Base-by-base conservation (phyloP, 106 monocot species). In the Gastrodia elata region DNA sequence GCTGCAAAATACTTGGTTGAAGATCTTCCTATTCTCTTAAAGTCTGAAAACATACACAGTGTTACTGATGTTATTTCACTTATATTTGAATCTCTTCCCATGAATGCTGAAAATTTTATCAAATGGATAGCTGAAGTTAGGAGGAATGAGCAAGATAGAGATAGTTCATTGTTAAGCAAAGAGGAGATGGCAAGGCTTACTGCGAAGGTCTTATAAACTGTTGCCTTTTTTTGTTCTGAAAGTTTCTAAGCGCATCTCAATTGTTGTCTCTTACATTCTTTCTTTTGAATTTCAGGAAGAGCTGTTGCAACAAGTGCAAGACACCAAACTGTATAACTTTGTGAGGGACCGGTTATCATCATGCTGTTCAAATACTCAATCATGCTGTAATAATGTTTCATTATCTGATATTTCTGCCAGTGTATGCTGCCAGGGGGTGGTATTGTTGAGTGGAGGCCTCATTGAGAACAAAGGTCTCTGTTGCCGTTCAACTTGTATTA, bases 111-210 rank as follows among this genome's bases (percentile, higher is more conserved):
- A 52, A 84, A 93, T 79, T 98, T 98, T 61, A 81, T 98, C 74
- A 91, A 91, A 75, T 98, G 93, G 93, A 75, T 98, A 72, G 90
- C 83, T 14, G 98, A 98, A 87, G 88, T 93, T 39, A 82, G 85
- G 79, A 81, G 81, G 57, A 71, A 56, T 75, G 91, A 93, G 74
- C 89, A 92, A 74, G 82, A 77, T 68, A 82, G 39, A 74, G 80
- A 75, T 65, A 79, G 35, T 22, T 75, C 79, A 39, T 77, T 35
- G 41, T 78, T 93, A 69, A 93, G 83, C 80, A 76, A 79, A 46
- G 93, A 98, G 75, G 93, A 98, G 84, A 87, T 85, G 76, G 88
- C 67, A 68, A 86, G 98, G 68, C 83, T 93, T 86, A 30, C 83
- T 73, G 73, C 80, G 40, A 98, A 98, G 93, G 93, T 98, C 25